These are phyloP conservation scores for Mortierella sp. DNA, from an alignment of 371 early-diverging fungal genomes.

Conservation along the genomic window DNA sequence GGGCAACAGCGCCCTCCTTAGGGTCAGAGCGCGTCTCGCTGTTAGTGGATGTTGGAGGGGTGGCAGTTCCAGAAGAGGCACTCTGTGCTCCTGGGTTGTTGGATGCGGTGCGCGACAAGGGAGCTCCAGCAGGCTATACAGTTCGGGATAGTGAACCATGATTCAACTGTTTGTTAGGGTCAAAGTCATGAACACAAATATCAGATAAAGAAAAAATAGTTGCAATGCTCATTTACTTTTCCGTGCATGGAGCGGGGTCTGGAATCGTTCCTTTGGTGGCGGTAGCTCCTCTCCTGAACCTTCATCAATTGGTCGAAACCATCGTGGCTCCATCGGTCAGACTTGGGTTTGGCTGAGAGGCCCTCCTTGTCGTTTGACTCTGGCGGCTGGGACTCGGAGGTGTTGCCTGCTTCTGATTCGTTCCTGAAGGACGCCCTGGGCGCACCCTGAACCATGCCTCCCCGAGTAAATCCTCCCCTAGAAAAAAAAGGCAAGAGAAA, in stretches of 20 bases:
- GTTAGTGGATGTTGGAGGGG: neutral
- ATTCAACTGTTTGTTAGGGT: neutral
- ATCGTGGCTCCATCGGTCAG: conserved; percentile 57
- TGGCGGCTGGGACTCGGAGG: conserved; percentile 13
- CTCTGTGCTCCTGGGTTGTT: conserved; percentile 19
- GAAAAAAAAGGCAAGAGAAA: neutral
- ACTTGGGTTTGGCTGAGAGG: conserved; percentile 23
- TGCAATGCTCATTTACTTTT: conserved; percentile 28
- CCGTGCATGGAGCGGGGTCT: conserved; percentile 45
- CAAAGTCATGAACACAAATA: neutral
- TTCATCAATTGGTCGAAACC: conserved; percentile 56
- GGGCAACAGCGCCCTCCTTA: neutral
- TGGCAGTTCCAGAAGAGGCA: neutral
- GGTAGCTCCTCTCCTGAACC: conserved; percentile 47
- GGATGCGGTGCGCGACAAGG: conserved; percentile 27
- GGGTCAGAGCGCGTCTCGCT: neutral
- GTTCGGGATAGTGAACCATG: neutral
- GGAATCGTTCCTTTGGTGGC: conserved; percentile 39
- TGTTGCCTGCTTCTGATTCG: conserved; percentile 8
- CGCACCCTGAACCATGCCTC: conserved; percentile 36
- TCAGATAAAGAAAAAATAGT: neutral
- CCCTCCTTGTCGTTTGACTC: conserved; percentile 30
- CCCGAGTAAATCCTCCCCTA: conserved; percentile 49
- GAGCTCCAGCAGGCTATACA: conserved; percentile 20
- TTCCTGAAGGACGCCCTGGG: conserved; percentile 39